Conservation (phyloP, 495 filamentous ascomycete genomes). For the Thermothielavioides terrestris region DNA sequence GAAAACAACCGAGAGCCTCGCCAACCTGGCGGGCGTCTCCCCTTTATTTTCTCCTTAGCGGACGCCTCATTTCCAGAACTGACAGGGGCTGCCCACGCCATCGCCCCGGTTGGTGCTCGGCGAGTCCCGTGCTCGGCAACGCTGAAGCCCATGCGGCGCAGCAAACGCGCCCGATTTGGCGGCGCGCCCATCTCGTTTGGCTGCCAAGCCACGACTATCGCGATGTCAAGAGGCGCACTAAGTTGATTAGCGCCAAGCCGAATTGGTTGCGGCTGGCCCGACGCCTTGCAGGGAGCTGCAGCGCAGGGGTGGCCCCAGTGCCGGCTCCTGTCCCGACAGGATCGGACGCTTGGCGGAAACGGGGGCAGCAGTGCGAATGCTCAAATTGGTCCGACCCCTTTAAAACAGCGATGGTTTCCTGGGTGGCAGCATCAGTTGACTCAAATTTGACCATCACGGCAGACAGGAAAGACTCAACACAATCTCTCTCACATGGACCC, state of each 20-base stretch:
- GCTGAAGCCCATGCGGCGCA: background rate
- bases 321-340: background rate
- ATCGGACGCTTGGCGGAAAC: slow-evolving; percentile 2
- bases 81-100: background rate
- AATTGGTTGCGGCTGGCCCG: slow-evolving; percentile 7
- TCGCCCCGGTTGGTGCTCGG: background rate
- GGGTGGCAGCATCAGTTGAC: too few relatives aligned
- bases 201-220: slow-evolving; percentile 13
- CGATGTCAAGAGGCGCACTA: slow-evolving; percentile 16
- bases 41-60: background rate
- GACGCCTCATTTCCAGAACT: slow-evolving; percentile 1
- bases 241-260: slow-evolving; percentile 13
- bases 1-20: background rate
- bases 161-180: background rate
- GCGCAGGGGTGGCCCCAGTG: background rate
- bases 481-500: too few relatives aligned
- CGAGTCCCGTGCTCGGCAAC: background rate
- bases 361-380: too few relatives aligned
- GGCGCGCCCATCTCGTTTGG: slow-evolving; percentile 8
- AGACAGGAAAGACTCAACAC: too few relatives aligned
- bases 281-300: background rate
- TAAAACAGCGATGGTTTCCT: too few relatives aligned
- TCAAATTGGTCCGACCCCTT: too few relatives aligned
- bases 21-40: background rate
- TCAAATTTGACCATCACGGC: too few relatives aligned